Evolutionary conservation across 106 monocot species (phyloP).

Genomic region (Dioscorea dumetorum): DNA sequence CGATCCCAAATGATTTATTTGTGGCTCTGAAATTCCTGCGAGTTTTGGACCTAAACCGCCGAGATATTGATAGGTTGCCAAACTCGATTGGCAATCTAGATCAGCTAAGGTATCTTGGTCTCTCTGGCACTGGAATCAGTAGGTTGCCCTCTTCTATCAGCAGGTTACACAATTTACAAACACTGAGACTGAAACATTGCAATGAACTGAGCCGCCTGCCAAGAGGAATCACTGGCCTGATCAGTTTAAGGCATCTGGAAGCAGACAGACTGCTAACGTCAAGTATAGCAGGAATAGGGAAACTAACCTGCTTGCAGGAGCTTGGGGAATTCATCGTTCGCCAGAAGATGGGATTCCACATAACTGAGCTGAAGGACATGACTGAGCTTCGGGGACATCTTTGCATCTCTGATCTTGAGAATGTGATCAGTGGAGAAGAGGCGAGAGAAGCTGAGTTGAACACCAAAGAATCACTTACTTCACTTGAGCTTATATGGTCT

Average conservation of each 20-base stretch:
- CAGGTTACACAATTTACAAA: conserved; percentile 15
- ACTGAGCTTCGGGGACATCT: conserved; percentile 6
- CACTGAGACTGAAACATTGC: conserved; percentile 8
- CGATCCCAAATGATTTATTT: conserved; percentile 15
- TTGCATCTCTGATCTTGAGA: neutral
- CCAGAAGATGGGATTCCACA: neutral
- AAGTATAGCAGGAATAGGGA: conserved; percentile 9
- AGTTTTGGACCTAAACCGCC: conserved; percentile 25
- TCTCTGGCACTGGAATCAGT: conserved; percentile 2
- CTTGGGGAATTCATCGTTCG: neutral
- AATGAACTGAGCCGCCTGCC: conserved; percentile 6
- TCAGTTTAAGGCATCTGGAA: conserved; percentile 17
- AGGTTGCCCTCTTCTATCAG: conserved; percentile 11
- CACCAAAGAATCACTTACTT: conserved; percentile 1
- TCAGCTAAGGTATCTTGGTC: conserved; percentile 17
- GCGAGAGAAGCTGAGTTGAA: neutral
- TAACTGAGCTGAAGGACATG: conserved; percentile 8
- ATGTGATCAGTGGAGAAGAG: conserved; percentile 5
- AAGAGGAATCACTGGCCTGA: conserved; percentile 3
- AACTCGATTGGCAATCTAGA: conserved; percentile 14
- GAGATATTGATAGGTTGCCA: conserved; percentile 16
- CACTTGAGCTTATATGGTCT: neutral
- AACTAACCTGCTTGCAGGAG: neutral
- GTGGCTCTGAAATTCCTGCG: conserved; percentile 14
- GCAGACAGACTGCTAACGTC: conserved; percentile 1